Evolutionary conservation across 2,329 filamentous ascomycete species (phyloP).

Genomic region (Xylogone sp.): DNA sequence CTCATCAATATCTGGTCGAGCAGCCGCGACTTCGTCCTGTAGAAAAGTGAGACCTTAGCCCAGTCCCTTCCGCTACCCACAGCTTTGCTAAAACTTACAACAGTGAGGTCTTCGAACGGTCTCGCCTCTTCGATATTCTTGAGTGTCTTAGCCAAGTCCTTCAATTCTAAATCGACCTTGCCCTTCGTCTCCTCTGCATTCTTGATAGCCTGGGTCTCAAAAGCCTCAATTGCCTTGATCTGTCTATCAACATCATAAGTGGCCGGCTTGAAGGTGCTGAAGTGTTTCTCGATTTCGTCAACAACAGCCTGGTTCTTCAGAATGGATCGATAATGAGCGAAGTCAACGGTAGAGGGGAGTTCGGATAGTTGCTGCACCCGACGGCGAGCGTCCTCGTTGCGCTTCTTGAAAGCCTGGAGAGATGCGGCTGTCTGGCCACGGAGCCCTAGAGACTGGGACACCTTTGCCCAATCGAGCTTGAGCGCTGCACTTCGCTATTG

Average conservation of each 20-base stretch:
- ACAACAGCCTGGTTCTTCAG: slow-evolving; percentile 96
- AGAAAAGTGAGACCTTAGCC: slow-evolving; percentile 10
- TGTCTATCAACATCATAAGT: slow-evolving; percentile 92
- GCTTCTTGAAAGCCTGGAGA: slow-evolving; percentile 97
- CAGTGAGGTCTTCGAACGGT: slow-evolving; percentile 95
- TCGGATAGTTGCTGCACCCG: slow-evolving; percentile 82
- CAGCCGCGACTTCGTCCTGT: slow-evolving; percentile 90
- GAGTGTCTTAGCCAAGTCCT: slow-evolving; percentile 89
- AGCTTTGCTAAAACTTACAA: slow-evolving; percentile 60
- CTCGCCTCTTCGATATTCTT: slow-evolving; percentile 96
- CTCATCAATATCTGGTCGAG: slow-evolving; percentile 95
- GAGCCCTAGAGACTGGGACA: slow-evolving; percentile 91
- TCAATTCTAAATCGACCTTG: slow-evolving; percentile 91
- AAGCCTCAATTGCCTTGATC: slow-evolving; percentile 96
- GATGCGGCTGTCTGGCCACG: slow-evolving; percentile 89
- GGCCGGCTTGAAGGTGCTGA: slow-evolving; percentile 84
- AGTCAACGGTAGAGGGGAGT: slow-evolving; percentile 84
- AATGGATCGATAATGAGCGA: slow-evolving; percentile 82
- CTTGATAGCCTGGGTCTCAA: slow-evolving; percentile 95
- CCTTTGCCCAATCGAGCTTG: slow-evolving; percentile 98
- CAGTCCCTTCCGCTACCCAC: slow-evolving; percentile 4
- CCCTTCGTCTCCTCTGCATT: slow-evolving; percentile 96
- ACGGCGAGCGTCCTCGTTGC: slow-evolving; percentile 97
- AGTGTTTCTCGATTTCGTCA: slow-evolving; percentile 96
- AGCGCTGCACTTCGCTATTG: slow-evolving; percentile 91